A percentile compares a stretch with the other conserved stretches of the same genome.
phyloP scores from a whole-genome alignment of 202 grass and related monocot species.

The Carex sylvatica region DNA sequence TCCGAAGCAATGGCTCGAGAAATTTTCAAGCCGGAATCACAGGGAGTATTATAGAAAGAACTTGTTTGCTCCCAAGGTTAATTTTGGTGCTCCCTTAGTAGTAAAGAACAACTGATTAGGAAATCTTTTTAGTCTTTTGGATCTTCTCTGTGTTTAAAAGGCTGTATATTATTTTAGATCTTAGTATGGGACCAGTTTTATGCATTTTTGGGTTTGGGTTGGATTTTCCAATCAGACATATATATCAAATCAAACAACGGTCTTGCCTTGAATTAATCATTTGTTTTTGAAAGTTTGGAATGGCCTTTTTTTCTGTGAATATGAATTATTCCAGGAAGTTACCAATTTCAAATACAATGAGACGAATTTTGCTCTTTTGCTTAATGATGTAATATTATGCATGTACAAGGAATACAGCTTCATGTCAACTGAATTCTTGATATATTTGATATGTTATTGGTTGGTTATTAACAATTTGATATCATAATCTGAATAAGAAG shows the following conservation, averaged over 20 bases:
- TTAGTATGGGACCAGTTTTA: neutral
- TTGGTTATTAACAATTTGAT: neutral
- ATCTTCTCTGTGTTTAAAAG: neutral
- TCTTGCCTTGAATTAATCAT: neutral
- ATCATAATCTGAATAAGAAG: neutral
- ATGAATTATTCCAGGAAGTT: neutral
- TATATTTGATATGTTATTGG: neutral
- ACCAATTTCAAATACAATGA: neutral
- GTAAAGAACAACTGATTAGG: neutral
- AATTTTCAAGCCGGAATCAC: constrained; percentile 55
- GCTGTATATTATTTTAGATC: neutral
- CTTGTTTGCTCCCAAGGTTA: constrained; percentile 23
- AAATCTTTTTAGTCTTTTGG: neutral
- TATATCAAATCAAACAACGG: neutral
- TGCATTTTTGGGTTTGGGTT: neutral
- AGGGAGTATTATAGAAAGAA: constrained; percentile 47
- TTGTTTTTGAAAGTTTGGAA: neutral
- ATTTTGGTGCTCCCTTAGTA: neutral
- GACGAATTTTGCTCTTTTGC: neutral
- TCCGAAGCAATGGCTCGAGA: constrained; percentile 89
- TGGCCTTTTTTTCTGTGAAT: neutral
- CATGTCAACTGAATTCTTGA: neutral
- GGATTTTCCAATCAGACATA: neutral
- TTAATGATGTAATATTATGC: neutral
- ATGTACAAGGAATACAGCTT: neutral